Evolutionary conservation across 1,139 yeast species (phyloP).

Genomic region (Zygosaccharomyces sapae): DNA sequence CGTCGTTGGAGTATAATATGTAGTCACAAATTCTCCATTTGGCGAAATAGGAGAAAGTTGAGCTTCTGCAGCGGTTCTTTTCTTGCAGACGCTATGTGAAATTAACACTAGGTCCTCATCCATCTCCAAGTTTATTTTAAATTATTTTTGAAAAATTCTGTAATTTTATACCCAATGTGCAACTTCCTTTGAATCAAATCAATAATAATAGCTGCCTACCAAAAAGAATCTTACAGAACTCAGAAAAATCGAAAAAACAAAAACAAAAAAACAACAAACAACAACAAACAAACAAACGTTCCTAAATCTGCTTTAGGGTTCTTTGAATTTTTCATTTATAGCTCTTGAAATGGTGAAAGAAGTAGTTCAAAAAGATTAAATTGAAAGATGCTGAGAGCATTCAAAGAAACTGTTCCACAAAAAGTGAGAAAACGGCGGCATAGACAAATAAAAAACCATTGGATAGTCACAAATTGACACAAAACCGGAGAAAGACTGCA

Average conservation of each 20-base stretch:
- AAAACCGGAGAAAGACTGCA: no score
- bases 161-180: background rate
- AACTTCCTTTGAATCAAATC: background rate
- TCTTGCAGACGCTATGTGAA: background rate
- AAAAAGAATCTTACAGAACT: background rate
- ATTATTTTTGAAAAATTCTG: background rate
- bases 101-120: background rate
- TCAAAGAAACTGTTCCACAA: no score
- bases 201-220: no score
- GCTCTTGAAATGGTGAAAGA: no score
- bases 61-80: conserved; percentile 1
- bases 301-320: background rate
- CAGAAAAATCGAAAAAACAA: background rate
- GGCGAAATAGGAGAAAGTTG: background rate
- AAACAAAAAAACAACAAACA: background rate
- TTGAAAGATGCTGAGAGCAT: no score
- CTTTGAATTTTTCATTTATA: no score
- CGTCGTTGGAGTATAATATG: background rate
- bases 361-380: no score
- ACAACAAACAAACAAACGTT: background rate
- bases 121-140: background rate
- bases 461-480: no score
- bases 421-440: no score
- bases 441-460: no score
- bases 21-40: background rate